phyloP scores from a whole-genome alignment of 108 stramenopile species.

The Discostella stelligeroides region DNA sequence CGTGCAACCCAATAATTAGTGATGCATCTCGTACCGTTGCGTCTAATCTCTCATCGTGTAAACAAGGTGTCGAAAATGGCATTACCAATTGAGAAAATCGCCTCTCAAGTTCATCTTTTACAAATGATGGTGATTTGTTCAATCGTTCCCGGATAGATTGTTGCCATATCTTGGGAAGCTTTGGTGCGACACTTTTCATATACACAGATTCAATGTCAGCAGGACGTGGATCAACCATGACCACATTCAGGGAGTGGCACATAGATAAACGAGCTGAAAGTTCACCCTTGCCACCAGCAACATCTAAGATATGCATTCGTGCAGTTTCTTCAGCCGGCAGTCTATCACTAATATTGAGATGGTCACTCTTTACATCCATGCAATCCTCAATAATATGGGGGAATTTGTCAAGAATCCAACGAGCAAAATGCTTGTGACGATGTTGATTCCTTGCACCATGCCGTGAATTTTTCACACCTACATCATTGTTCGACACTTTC shows the following conservation, averaged over 20 bases:
- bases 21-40: slow-evolving; percentile 47
- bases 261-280: slow-evolving; percentile 72
- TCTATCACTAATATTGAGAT: too few species aligned
- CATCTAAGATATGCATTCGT: slow-evolving; percentile 53
- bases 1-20: slow-evolving; percentile 81
- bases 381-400: slow-evolving; percentile 44
- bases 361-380: too few species aligned
- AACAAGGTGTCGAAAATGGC: slow-evolving; percentile 39
- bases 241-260: slow-evolving; percentile 69
- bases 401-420: slow-evolving; percentile 75
- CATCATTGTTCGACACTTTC: not conserved
- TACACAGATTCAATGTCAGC: slow-evolving; percentile 68
- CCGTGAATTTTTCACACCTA: slow-evolving; percentile 48
- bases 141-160: slow-evolving; percentile 51
- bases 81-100: slow-evolving; percentile 64
- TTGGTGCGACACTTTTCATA: slow-evolving; percentile 66
- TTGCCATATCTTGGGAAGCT: slow-evolving; percentile 88
- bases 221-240: slow-evolving; percentile 83
- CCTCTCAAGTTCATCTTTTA: slow-evolving; percentile 46
- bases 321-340: not conserved
- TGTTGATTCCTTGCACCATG: slow-evolving; percentile 87
- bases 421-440: slow-evolving; percentile 74
- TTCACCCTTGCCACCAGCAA: slow-evolving; percentile 90
- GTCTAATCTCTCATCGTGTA: not conserved
- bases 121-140: slow-evolving; percentile 47